These are phyloP conservation scores for Colletotrichum coccodes DNA, from an alignment of 2,329 filamentous ascomycete genomes.

Conservation along the genomic window DNA sequence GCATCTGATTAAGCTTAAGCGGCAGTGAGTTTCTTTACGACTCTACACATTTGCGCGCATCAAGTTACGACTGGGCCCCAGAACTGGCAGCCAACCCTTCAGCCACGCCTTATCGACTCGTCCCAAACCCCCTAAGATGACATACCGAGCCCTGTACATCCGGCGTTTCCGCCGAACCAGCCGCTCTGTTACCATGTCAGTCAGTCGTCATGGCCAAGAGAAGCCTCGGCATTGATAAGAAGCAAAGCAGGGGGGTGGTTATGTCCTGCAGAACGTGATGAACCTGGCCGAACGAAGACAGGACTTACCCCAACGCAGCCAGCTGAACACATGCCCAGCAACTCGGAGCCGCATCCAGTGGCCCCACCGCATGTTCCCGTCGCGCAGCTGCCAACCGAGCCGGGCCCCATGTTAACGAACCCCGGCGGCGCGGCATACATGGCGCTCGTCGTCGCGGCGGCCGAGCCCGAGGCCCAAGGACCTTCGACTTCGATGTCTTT, in stretches of 20 bases:
- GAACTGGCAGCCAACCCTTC: too few species aligned
- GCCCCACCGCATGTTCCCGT: constrained; percentile 29
- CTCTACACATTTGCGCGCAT: neutral
- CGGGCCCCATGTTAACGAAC: constrained; percentile 13
- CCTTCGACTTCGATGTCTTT: constrained; percentile 19
- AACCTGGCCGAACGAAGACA: neutral
- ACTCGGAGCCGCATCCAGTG: constrained; percentile 28
- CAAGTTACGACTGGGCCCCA: too few species aligned
- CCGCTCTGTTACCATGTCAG: constrained; percentile 10
- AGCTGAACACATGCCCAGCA: constrained; percentile 25
- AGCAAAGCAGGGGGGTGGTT: neutral
- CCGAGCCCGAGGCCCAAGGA: constrained; percentile 23
- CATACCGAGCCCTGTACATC: constrained; percentile 17
- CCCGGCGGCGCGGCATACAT: constrained; percentile 34
- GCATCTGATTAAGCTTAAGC: constrained; percentile 31
- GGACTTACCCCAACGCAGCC: constrained; percentile 31
- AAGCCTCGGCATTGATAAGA: neutral
- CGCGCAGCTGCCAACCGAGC: constrained; percentile 28
- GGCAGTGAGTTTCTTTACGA: constrained; percentile 1
- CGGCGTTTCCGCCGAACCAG: constrained; percentile 27
- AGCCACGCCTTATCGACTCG: neutral
- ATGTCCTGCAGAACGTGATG: constrained; percentile 5
- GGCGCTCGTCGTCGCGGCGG: constrained; percentile 13
- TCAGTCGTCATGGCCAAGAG: neutral
- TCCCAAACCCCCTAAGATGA: neutral